Conservation (phyloP, 169 alveolate species). For the Plasmodium knowlesi region DNA sequence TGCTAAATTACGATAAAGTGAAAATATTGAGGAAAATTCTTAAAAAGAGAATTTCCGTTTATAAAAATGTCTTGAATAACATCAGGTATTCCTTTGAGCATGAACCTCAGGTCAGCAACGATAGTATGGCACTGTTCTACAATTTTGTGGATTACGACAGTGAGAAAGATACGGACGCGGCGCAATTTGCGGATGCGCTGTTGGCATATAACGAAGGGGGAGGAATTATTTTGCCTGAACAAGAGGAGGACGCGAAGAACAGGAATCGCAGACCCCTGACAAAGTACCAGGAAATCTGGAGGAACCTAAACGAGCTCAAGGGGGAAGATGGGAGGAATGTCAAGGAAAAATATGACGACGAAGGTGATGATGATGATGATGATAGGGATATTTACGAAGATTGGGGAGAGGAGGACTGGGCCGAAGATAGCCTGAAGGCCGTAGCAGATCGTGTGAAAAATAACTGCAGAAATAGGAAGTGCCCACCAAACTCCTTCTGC, state of each 20-base stretch:
- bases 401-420: not conserved
- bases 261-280: not conserved
- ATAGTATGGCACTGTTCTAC: not conserved
- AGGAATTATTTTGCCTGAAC: not conserved
- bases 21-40: not conserved
- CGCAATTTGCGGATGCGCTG: conserved; percentile 4
- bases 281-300: not conserved
- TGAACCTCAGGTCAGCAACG: not conserved
- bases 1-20: conserved; percentile 8
- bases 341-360: not conserved
- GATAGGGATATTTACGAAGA: not conserved
- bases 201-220: conserved; percentile 15
- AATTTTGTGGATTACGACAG: conserved; percentile 2
- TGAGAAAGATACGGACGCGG: not conserved
- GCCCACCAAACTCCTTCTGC: conserved; percentile 28
- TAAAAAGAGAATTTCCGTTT: not conserved
- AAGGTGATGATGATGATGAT: not conserved
- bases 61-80: not conserved
- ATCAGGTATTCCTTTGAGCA: conserved; percentile 12
- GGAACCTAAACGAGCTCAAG: not conserved
- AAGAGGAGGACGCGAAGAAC: not conserved
- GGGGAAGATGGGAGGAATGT: not conserved
- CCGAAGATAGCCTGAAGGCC: not conserved
- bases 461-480: not conserved
- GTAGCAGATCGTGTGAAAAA: not conserved